Percentiles rank a stretch among this genome's conserved stretches.
phyloP scores from a whole-genome alignment of 108 stramenopile genomes.

The Cyclotella baltica region DNA sequence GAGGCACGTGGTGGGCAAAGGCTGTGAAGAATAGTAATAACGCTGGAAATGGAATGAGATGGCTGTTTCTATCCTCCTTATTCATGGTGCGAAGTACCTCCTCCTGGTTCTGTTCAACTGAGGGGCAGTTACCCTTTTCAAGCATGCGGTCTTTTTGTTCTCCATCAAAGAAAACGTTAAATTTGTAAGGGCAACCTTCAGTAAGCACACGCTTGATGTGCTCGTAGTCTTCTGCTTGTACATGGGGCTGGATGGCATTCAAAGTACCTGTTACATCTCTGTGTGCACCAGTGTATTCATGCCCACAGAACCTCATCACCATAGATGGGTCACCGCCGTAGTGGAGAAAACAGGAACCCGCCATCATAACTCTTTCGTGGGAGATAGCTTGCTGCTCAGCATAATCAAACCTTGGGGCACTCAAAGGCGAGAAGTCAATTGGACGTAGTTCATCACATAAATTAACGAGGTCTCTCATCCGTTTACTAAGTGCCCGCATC shows the following conservation, averaged over 20 bases:
- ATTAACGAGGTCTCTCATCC: not conserved
- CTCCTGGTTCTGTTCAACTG: constrained; percentile 1
- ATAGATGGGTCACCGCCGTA: constrained; percentile 6
- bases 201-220: constrained; percentile 12
- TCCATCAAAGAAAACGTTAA: not conserved
- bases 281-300: constrained; percentile 6
- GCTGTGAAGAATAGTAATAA: not conserved
- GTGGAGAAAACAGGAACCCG: constrained; percentile 1
- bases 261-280: not conserved
- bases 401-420: not conserved
- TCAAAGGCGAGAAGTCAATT: not conserved
- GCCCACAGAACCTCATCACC: not conserved
- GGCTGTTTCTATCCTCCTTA: constrained; percentile 27
- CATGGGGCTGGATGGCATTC: not conserved
- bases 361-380: not conserved
- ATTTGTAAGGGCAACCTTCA: not conserved
- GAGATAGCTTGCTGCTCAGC: not conserved
- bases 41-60: not conserved
- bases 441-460: too few species aligned
- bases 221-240: not conserved
- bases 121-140: constrained; percentile 5
- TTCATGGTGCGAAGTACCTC: constrained; percentile 11
- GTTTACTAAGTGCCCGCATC: not conserved
- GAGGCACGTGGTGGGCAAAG: not conserved
- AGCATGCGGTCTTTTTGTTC: not conserved